A percentile compares a stretch with the other conserved stretches of the same genome.
Conservation (phyloP, 805 yeast genomes). For the Candida nonsorbophila region DNA sequence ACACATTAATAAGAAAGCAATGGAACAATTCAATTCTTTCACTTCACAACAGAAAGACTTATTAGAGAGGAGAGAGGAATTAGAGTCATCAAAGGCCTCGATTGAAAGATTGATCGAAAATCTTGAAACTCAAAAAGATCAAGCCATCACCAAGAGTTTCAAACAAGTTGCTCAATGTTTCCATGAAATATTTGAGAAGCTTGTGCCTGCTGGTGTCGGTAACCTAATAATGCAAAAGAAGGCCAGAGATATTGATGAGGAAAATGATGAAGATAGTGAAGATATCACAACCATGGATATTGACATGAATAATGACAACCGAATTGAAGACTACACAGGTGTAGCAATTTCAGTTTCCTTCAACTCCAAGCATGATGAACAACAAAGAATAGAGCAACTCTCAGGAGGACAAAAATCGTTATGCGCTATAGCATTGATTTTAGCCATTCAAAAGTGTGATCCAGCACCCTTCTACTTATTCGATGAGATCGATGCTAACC, state of each 20-base stretch:
- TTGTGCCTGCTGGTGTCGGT: constrained; percentile 85
- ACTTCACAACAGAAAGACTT: constrained; percentile 68
- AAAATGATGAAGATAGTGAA: constrained; percentile 10
- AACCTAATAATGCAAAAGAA: constrained; percentile 57
- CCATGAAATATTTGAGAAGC: constrained; percentile 63
- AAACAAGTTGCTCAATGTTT: constrained; percentile 71
- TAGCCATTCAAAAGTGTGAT: constrained; percentile 91
- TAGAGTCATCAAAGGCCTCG: constrained; percentile 64
- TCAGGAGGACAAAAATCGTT: constrained; percentile 96
- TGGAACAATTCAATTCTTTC: constrained; percentile 75
- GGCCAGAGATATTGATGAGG: constrained; percentile 17
- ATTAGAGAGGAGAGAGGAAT: constrained; percentile 57
- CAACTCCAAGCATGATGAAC: constrained; percentile 81
- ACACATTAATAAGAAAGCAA: constrained; percentile 85
- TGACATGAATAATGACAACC: constrained; percentile 5
- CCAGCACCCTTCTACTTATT: constrained; percentile 96
- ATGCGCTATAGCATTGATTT: constrained; percentile 91
- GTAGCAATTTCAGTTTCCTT: constrained; percentile 85
- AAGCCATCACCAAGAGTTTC: constrained; percentile 77
- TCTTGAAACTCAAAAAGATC: constrained; percentile 72
- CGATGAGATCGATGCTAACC: constrained; percentile 95
- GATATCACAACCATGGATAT: constrained; percentile 5
- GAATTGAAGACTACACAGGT: constrained; percentile 63
- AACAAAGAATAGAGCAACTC: constrained; percentile 80
- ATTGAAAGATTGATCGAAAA: constrained; percentile 67